These are phyloP conservation scores for Termitomyces sp. DNA, from an alignment of 768 basidiomycete species.

Conservation along the genomic window DNA sequence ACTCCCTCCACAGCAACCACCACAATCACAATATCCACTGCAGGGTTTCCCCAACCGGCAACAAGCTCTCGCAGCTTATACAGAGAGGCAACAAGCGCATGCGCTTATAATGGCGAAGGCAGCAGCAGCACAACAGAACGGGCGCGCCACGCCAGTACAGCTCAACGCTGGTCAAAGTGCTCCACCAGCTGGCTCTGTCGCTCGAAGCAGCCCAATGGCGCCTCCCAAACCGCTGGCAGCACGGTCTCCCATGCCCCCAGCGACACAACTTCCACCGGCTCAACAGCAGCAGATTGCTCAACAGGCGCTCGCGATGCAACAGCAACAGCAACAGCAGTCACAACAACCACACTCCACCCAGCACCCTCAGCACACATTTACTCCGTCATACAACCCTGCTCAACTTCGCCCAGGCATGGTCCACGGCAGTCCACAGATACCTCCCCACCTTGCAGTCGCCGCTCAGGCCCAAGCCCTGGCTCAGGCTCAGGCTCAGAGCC, in stretches of 20 bases:
- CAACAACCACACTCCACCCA: constrained; percentile 15
- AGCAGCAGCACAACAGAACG: constrained; percentile 18
- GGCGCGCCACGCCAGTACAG: constrained; percentile 26
- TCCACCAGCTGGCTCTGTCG: constrained; percentile 15
- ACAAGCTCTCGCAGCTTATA: not conserved
- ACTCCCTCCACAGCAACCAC: constrained; percentile 1
- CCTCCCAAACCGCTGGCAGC: constrained; percentile 27
- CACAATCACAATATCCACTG: not conserved
- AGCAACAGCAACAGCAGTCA: constrained; percentile 14
- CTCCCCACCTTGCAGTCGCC: constrained; percentile 17
- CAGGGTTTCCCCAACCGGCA: not conserved
- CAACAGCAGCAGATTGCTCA: constrained; percentile 13
- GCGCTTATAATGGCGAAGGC: not conserved
- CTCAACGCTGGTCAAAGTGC: constrained; percentile 7
- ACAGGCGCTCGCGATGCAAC: constrained; percentile 2
- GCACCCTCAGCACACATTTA: constrained; percentile 22
- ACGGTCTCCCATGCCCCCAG: constrained; percentile 26
- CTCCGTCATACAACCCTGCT: constrained; percentile 29
- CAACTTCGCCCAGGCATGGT: constrained; percentile 29
- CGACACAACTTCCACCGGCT: constrained; percentile 21
- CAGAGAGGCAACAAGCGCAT: constrained; percentile 7
- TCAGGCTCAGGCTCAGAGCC: constrained; percentile 9
- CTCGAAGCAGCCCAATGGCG: constrained; percentile 34
- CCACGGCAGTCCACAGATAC: constrained; percentile 21
- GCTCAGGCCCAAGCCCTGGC: constrained; percentile 12